These are phyloP conservation scores for Mytilinidion resinicola DNA, from an alignment of 495 filamentous ascomycete species.

Conservation along the genomic window DNA sequence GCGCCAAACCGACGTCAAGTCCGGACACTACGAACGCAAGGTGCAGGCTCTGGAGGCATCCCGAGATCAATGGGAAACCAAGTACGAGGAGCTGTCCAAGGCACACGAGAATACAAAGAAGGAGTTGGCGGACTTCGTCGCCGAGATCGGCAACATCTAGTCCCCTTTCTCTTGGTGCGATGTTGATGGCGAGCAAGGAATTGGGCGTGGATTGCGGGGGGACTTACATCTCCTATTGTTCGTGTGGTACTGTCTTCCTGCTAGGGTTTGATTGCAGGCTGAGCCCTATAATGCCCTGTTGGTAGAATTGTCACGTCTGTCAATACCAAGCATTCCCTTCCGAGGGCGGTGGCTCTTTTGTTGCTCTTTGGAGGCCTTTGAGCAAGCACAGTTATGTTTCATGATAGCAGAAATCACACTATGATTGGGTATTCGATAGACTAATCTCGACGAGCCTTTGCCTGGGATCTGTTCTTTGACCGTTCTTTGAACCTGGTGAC, in stretches of 20 bases:
- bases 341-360: neutral
- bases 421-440: neutral
- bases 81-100: slow-evolving; percentile 93
- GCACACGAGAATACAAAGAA: slow-evolving; percentile 79
- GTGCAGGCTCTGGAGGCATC: slow-evolving; percentile 88
- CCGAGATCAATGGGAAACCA: slow-evolving; percentile 86
- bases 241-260: neutral
- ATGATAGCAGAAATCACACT: no score
- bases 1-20: slow-evolving; percentile 97
- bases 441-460: slow-evolving; percentile 4
- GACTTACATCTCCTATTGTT: neutral
- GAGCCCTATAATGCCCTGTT: neutral
- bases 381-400: no score
- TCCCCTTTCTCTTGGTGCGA: slow-evolving; percentile 6
- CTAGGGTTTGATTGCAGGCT: neutral
- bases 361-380: neutral
- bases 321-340: neutral
- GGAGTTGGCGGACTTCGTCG: slow-evolving; percentile 83
- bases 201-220: slow-evolving; percentile 2
- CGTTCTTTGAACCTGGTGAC: slow-evolving; percentile 9
- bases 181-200: slow-evolving; percentile 2
- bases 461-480: slow-evolving; percentile 1
- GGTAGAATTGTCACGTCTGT: neutral
- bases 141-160: slow-evolving; percentile 88
- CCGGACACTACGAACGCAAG: slow-evolving; percentile 98